These are phyloP conservation scores for Pholiota adiposa DNA, from an alignment of 1,284 basidiomycete genomes.

Conservation along the genomic window DNA sequence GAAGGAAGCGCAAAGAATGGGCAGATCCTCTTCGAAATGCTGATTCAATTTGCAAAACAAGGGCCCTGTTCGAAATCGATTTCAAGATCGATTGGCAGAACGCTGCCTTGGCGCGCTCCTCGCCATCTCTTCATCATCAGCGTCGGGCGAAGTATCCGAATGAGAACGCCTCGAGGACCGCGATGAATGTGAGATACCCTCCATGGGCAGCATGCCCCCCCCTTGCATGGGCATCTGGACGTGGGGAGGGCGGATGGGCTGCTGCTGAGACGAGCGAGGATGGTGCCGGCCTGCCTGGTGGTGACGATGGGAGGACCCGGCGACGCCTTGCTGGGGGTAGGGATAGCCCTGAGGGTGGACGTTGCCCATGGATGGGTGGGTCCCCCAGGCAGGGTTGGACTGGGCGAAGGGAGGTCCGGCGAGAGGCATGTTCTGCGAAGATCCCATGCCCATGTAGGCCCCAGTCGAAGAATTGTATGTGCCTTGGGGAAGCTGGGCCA, in stretches of 20 bases:
- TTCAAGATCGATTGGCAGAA: not conserved
- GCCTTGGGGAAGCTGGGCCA: not conserved
- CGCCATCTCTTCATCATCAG: not conserved
- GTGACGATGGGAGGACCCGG: not conserved
- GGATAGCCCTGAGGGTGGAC: not conserved
- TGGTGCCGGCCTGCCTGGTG: not conserved
- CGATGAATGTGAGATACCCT: not conserved
- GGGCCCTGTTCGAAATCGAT: not conserved
- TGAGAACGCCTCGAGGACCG: not conserved
- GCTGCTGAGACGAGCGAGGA: not conserved
- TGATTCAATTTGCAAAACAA: too few relatives aligned
- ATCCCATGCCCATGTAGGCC: not conserved
- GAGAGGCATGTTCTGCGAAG: not conserved
- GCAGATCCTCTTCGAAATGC: not conserved
- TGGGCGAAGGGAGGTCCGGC: not conserved
- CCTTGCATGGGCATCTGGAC: slow-evolving; percentile 1
- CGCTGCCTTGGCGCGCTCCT: not conserved
- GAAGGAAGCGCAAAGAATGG: not conserved
- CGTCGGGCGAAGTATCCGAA: not conserved
- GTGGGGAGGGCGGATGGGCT: not conserved
- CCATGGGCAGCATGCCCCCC: not conserved
- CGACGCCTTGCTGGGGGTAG: not conserved
- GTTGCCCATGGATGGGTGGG: not conserved
- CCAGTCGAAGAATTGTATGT: not conserved
- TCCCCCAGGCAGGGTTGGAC: not conserved